Evolutionary conservation across 2,329 filamentous ascomycete genomes (phyloP), one percentile per base, ranked within the genome.

Genomic region (Aspergillus awamori): DNA sequence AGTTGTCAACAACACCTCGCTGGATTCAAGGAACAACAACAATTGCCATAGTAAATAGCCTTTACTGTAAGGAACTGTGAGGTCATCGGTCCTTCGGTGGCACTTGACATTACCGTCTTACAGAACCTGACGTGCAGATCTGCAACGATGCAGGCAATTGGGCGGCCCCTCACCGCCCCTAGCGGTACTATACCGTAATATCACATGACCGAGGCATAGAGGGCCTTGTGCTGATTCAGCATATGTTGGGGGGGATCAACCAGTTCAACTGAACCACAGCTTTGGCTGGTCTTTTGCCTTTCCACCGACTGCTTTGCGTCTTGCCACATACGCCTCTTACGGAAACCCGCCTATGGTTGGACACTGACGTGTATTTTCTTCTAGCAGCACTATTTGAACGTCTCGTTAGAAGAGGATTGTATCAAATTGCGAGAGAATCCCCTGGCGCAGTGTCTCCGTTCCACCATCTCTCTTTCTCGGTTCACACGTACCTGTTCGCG

Each of bases 91-190:
- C 41, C 4, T 20, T 6, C 26, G 26, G 53, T 47, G 53, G 53
- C 53, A 26, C 39, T 24, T 13, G 2, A 11, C n/a, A 15, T n/a
- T 26, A 26, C 53, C 2, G 8, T 28, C 17, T 45, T 43, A 56
- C 53, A 45, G 39, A 41, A 56, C 41, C 39, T 56, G 30, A 56
- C 53, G 22, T 33, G n/a, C 10, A 17, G 53, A 56, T 47, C 53
- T 30, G n/a, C 53, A 20, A 20, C 24, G 6, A 15, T 11, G 24
- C 38, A 17, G 26, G 39, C 28, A 26, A 20, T 41, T 5, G 26
- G 43, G 20, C 26, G 8, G 53, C 39, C 20, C 39, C 30, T 22
- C 39, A 28, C 26, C 38, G 20, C 15, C 20, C 17, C 11, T 33
- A 36, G 13, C 11, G 13, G 36, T 56, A 56, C 39, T 8, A 28